Evolutionary conservation across 2,329 filamentous ascomycete species (phyloP).

Genomic region (Elsinoe australis): DNA sequence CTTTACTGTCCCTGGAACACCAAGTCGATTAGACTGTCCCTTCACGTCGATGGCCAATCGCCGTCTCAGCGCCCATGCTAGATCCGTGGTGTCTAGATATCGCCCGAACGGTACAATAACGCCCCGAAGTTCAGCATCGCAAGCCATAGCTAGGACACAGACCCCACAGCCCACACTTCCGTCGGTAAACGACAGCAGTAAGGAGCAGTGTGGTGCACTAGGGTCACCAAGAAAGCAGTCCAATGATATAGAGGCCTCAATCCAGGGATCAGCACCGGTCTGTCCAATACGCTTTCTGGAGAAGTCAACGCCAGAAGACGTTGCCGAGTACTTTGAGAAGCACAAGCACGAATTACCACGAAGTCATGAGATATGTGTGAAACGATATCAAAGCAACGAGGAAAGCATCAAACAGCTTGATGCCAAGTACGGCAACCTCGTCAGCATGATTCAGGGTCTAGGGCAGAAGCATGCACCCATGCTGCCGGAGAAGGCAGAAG

Average conservation of each 20-base stretch:
- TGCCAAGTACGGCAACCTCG: conserved; percentile 85
- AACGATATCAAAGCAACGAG: conserved; percentile 80
- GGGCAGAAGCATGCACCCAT: conserved; percentile 82
- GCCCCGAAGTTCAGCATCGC: conserved; percentile 15
- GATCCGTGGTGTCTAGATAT: conserved; percentile 35
- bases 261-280: conserved; percentile 43
- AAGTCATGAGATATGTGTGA: conserved; percentile 87
- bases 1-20: conserved; percentile 79
- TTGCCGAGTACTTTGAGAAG: conserved; percentile 86
- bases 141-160: conserved; percentile 14
- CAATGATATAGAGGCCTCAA: conserved; percentile 18
- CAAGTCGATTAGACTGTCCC: conserved; percentile 71
- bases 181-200: background rate
- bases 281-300: conserved; percentile 91
- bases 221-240: conserved; percentile 13
- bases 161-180: background rate
- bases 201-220: conserved; percentile 23
- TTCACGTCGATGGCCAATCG: conserved; percentile 52
- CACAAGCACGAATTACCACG: conserved; percentile 93
- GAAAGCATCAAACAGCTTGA: conserved; percentile 80
- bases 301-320: conserved; percentile 85
- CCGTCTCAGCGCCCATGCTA: conserved; percentile 33
- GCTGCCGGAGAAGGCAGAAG: conserved; percentile 53
- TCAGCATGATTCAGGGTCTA: conserved; percentile 88
- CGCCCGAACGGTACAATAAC: conserved; percentile 20